Evolutionary conservation across 495 filamentous ascomycete genomes (phyloP).

Genomic region (Amniculicola lignicola): DNA sequence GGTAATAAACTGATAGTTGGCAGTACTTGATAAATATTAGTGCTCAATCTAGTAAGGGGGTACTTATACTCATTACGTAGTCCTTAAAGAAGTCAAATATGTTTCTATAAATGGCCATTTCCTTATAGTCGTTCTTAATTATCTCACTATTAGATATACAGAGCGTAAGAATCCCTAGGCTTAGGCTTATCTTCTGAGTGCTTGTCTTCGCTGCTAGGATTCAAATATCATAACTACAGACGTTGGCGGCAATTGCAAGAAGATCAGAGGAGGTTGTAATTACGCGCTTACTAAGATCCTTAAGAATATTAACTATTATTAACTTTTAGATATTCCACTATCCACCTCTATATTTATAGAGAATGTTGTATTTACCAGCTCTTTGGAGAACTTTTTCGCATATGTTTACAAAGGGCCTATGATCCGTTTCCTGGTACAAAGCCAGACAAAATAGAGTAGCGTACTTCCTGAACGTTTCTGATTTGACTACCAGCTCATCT

Average conservation of each 20-base stretch:
- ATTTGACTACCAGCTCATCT: constrained; percentile 8
- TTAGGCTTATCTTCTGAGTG: background rate
- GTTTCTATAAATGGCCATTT: background rate
- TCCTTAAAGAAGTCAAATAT: constrained; percentile 7
- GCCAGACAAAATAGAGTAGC: constrained; percentile 12
- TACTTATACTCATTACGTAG: background rate
- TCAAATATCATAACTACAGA: constrained; percentile 7
- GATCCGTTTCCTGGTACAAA: background rate
- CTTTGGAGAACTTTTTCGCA: constrained; percentile 3
- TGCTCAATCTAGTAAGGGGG: background rate
- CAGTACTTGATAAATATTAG: constrained; percentile 15
- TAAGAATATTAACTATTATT: background rate
- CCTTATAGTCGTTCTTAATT: background rate
- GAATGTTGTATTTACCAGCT: constrained; percentile 8
- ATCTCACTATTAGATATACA: constrained; percentile 10
- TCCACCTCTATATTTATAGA: background rate
- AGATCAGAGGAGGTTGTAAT: background rate
- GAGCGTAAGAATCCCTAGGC: constrained; percentile 10
- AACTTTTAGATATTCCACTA: background rate
- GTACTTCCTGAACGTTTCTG: constrained; percentile 9
- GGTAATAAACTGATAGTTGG: background rate
- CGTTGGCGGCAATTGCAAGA: constrained; percentile 12
- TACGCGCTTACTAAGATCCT: constrained; percentile 3
- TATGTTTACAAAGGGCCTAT: background rate
- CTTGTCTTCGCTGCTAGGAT: background rate